phyloP scores from a whole-genome alignment of 2,329 filamentous ascomycete species.

The Colletotrichum simmondsii region DNA sequence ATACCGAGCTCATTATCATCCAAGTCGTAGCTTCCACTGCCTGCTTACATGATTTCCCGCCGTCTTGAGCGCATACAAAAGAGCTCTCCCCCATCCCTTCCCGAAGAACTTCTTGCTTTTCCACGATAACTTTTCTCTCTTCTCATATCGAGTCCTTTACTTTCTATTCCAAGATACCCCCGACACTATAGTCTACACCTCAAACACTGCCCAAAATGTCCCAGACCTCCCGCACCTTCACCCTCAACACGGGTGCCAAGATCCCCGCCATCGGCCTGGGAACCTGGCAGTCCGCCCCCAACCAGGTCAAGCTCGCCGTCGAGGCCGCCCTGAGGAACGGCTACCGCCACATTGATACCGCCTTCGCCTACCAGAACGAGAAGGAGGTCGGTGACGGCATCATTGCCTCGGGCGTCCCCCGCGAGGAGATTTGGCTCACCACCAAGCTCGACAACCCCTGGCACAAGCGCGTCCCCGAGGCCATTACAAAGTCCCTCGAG shows the following conservation, averaged over 20 bases:
- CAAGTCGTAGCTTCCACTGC: neutral
- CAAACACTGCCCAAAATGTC: slow-evolving; percentile 11
- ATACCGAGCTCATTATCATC: slow-evolving; percentile 6
- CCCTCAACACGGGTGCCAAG: slow-evolving; percentile 80
- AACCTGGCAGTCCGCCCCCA: slow-evolving; percentile 80
- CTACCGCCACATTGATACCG: slow-evolving; percentile 82
- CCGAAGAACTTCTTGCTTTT: neutral
- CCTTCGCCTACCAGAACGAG: slow-evolving; percentile 83
- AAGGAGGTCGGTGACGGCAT: slow-evolving; percentile 74
- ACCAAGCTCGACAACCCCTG: slow-evolving; percentile 87
- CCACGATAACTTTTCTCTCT: slow-evolving; percentile 7
- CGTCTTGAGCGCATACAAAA: slow-evolving; percentile 24
- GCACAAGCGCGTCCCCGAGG: slow-evolving; percentile 76
- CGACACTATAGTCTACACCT: neutral
- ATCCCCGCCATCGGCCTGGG: slow-evolving; percentile 83
- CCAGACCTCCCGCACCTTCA: slow-evolving; percentile 62
- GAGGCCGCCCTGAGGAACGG: slow-evolving; percentile 74
- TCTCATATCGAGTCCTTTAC: neutral
- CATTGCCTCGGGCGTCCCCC: slow-evolving; percentile 71
- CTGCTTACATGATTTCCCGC: neutral
- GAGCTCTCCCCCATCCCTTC: neutral
- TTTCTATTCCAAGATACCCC: neutral
- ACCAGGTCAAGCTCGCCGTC: slow-evolving; percentile 78
- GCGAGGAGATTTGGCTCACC: slow-evolving; percentile 76
- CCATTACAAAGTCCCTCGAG: slow-evolving; percentile 68